Base-by-base conservation (phyloP, 306 rosid genomes). In the Vicia faba region DNA sequence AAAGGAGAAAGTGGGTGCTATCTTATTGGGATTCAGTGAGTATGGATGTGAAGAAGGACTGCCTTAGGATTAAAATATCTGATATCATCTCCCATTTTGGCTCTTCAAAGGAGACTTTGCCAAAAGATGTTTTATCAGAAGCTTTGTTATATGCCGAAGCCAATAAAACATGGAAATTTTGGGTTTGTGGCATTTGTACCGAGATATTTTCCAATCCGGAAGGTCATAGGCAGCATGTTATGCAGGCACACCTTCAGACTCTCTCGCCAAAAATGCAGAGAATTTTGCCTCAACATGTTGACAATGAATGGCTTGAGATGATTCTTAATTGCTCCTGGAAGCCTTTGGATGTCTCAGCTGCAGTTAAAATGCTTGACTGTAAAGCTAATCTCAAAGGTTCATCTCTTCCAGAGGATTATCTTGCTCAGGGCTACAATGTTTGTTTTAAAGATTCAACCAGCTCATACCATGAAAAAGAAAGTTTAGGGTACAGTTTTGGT, bases 251-350 rank as follows among this genome's bases (percentile, higher is more conserved):
- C 85, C 74, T 88, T 86, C 87, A 79, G 49, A 91, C 69, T 57
- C 96, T 95, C 35, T 74, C 80, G 38, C 88, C 89, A 2, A 82
- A 90, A 76, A 56, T 86, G 95, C 95, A 84, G 84, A 72, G 85
- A 10, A 80, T 88, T 46, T 69, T 95, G 81, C 99, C 99, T 14
- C 90, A 85, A 53, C 84, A 75, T 70, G 84, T 91, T 61, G 93
- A 88, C 36, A 79, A 63, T 79, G 96, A 87, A 67, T 86, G 92
- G 99, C 65, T 72, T 45, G 89, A 88, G 80, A 85, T 86, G 96
- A 85, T 95, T 83, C 91, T 76, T 35, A 82, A 81, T 58, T 82
- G 84, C 81, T 77, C 96, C 71, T 95, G 97, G 97, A 95, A 84
- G 76, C 88, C 99, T 7, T 48, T 95, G 75, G 96, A 95, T 63